A percentile compares a stretch with the other conserved stretches of the same genome.
phyloP scores from a whole-genome alignment of 2,329 filamentous ascomycete species.

The Fusarium proliferatum region DNA sequence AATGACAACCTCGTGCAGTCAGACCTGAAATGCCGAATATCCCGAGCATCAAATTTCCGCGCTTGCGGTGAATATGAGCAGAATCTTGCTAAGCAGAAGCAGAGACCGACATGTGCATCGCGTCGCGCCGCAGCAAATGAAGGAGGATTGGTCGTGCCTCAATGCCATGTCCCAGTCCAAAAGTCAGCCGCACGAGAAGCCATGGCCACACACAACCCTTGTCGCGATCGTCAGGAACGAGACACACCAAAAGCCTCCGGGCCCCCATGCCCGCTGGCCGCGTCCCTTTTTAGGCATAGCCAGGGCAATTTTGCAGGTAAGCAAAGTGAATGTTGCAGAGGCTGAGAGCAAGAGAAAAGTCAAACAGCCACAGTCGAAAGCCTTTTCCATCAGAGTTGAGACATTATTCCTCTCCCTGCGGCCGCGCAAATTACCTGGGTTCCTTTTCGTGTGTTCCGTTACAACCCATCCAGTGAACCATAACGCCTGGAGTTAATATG shows the following conservation, averaged over 20 bases:
- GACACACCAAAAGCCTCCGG: conserved; percentile 33
- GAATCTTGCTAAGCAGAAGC: conserved; percentile 15
- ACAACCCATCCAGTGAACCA: conserved; percentile 21
- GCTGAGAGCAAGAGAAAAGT: conserved; percentile 10
- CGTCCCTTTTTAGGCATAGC: conserved; percentile 30
- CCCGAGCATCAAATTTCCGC: neutral
- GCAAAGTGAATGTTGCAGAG: neutral
- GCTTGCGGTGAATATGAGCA: neutral
- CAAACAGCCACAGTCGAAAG: conserved; percentile 5
- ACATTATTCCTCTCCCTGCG: conserved; percentile 10
- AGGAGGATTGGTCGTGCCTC: neutral
- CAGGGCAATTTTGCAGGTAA: neutral
- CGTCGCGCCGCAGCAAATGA: conserved; percentile 1
- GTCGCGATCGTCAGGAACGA: conserved; percentile 46
- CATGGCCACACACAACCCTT: conserved; percentile 25
- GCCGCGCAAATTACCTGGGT: neutral
- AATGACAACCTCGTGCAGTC: neutral
- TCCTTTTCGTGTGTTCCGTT: neutral
- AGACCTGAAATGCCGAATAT: conserved; percentile 11
- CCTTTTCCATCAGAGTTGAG: conserved; percentile 4
- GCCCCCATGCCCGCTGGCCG: conserved; percentile 11
- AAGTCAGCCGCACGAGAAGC: conserved; percentile 23
- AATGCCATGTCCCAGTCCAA: conserved; percentile 9
- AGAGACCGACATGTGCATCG: conserved; percentile 23
- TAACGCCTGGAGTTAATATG: conserved; percentile 1